Evolutionary conservation across 1,284 basidiomycete genomes (phyloP).

Genomic region (Ganoderma meredithae): DNA sequence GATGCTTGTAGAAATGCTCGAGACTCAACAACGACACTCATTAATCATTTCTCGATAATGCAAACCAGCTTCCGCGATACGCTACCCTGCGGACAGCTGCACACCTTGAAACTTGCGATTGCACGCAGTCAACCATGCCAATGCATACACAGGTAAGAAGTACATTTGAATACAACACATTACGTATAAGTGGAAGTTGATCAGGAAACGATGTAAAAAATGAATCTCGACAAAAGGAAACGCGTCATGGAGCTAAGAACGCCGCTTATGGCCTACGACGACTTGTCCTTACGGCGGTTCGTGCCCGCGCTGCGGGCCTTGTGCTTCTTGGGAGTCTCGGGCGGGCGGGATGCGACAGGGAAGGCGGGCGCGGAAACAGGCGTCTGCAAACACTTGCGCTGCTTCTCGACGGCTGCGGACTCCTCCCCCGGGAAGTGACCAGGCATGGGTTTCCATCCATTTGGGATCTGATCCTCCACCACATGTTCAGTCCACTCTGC

Average conservation of each 20-base stretch:
- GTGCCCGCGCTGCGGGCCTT: not conserved
- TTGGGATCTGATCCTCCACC: not conserved
- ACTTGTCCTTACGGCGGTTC: not conserved
- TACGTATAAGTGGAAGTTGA: too few species aligned
- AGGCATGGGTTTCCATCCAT: not conserved
- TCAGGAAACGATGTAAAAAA: not conserved
- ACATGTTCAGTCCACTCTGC: not conserved
- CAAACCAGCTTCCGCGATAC: too few species aligned
- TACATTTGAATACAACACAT: too few species aligned
- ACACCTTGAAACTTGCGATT: too few species aligned
- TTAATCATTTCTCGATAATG: too few species aligned
- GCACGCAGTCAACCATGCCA: too few species aligned
- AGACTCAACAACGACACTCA: too few species aligned
- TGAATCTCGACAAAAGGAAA: too few species aligned
- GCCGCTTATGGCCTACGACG: not conserved
- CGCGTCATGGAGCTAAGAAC: not conserved
- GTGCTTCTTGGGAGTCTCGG: not conserved
- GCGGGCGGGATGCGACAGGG: not conserved
- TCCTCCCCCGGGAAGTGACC: not conserved
- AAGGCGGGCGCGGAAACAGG: too few species aligned
- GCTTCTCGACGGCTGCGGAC: not conserved
- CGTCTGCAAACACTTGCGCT: not conserved
- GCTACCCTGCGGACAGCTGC: too few species aligned
- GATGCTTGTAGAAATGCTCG: too few species aligned
- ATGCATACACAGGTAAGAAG: too few species aligned